Percentiles rank a stretch among this genome's conserved stretches.
Evolutionary conservation across 176 grass and related monocot genomes (phyloP).

Genomic region (Avena atlantica): DNA sequence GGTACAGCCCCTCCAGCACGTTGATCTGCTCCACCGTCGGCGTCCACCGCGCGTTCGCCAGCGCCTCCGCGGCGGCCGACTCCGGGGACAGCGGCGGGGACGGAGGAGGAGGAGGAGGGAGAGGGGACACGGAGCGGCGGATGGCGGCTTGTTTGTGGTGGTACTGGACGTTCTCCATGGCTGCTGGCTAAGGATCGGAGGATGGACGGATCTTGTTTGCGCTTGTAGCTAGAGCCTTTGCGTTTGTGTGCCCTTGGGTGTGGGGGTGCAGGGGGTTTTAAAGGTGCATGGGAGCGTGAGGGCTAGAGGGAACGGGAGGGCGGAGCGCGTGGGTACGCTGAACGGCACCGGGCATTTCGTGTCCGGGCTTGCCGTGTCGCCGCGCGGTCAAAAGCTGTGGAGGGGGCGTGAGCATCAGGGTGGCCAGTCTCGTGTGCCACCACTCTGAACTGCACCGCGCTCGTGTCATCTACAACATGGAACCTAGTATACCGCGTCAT

Average conservation of each 20-base stretch:
- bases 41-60: slow-evolving; percentile 63
- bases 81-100: slow-evolving; percentile 38
- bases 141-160: neutral
- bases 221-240: neutral
- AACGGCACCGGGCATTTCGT: slow-evolving; percentile 9
- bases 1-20: slow-evolving; percentile 73
- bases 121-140: neutral
- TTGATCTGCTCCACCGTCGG: slow-evolving; percentile 81
- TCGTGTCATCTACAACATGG: neutral
- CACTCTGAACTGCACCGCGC: neutral
- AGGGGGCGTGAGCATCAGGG: neutral
- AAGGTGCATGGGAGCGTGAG: slow-evolving; percentile 46
- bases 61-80: neutral
- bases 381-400: slow-evolving; percentile 24
- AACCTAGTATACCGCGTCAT: no score
- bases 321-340: slow-evolving; percentile 27
- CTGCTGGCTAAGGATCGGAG: neutral
- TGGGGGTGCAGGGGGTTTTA: slow-evolving; percentile 41
- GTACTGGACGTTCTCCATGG: slow-evolving; percentile 43
- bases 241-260: slow-evolving; percentile 5
- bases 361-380: slow-evolving; percentile 20
- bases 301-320: neutral
- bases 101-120: neutral
- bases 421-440: neutral
- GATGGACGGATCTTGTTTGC: neutral